Evolutionary conservation across 441 rosid species (phyloP), one percentile per base, ranked within the genome.

Genomic region (Cnidoscolus chayamansa): DNA sequence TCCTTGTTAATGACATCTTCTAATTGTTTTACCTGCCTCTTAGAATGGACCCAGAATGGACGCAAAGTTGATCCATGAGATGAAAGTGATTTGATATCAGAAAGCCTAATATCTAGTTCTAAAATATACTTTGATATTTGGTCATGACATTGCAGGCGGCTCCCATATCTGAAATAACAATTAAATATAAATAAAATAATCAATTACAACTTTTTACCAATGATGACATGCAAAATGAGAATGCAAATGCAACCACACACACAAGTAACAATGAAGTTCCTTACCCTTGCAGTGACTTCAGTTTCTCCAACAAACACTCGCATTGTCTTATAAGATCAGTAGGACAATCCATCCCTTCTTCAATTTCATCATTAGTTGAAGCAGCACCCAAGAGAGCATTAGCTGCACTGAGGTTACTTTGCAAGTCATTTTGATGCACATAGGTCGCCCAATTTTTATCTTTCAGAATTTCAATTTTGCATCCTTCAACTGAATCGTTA

Each of bases 31-130:
- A 95, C 86, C 84, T 85, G 89, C 74, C 77, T 83, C 82, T 89
- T 93, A 81, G 88, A 86, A 82, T 93, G 92, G 51, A 73, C 75
- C 99, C 99, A 95, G 79, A 89, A 95, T 1, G 97, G 89, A 63
- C 78, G 84, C 80, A 95, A 74, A 61, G 88, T 78, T 30, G 87
- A 77, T 68, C 88, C 88, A 69, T 83, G 74, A 6, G 80, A 73
- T 63, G 81, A 77, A 68, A 95, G 97, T 15, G 94, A 85, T 77
- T 82, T 87, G 59, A 90, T 78, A 83, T 95, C 98, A 67, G 88
- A 86, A 81, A 89, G 90, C 78, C 99, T 88, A 55, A 89, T 83
- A 80, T 93, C 93, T 76, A 86, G 76, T 86, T 95, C 99, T 61
- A 84, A 66, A 63, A 80, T 80, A 79, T 86, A 90, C 76, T 84